Percentiles rank a stretch among this genome's conserved stretches.
Evolutionary conservation across 257 asterid genomes (phyloP).

Genomic region (Solanum lycopersicoides): DNA sequence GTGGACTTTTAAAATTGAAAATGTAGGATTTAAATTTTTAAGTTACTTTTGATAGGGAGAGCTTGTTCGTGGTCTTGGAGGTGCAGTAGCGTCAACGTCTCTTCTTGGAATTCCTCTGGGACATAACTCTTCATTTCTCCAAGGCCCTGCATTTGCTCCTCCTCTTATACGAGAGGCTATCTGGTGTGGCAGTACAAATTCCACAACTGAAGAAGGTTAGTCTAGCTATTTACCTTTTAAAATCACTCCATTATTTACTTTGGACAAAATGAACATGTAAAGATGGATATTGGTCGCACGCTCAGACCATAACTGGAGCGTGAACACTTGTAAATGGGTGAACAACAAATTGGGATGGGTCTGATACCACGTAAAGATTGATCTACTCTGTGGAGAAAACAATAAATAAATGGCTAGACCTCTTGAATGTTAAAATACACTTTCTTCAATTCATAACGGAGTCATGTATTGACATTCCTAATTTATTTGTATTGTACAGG

Average conservation of each 20-base stretch:
- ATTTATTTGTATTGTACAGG: constrained; percentile 34
- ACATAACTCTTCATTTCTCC: constrained; percentile 97
- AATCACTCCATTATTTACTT: neutral
- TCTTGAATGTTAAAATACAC: no score
- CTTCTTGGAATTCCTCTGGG: constrained; percentile 98
- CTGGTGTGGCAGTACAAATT: constrained; percentile 98
- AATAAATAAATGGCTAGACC: no score
- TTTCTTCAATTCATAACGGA: no score
- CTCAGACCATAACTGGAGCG: no score
- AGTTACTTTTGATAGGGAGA: constrained; percentile 47
- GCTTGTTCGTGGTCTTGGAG: constrained; percentile 85
- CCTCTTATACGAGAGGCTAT: constrained; percentile 99
- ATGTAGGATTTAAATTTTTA: no score
- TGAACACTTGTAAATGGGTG: no score
- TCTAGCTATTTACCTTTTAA: neutral
- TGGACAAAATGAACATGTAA: neutral
- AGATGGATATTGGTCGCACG: no score
- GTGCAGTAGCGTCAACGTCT: constrained; percentile 69
- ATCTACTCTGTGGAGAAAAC: neutral
- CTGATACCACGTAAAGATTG: no score
- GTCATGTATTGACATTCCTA: no score
- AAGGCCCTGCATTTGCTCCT: constrained; percentile 99
- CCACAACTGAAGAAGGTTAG: constrained; percentile 92
- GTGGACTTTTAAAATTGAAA: no score
- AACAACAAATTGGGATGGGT: no score